Evolutionary conservation across 2,329 filamentous ascomycete species (phyloP), one percentile per base, ranked within the genome.

Genomic region (Hymenoscyphus albidus): DNA sequence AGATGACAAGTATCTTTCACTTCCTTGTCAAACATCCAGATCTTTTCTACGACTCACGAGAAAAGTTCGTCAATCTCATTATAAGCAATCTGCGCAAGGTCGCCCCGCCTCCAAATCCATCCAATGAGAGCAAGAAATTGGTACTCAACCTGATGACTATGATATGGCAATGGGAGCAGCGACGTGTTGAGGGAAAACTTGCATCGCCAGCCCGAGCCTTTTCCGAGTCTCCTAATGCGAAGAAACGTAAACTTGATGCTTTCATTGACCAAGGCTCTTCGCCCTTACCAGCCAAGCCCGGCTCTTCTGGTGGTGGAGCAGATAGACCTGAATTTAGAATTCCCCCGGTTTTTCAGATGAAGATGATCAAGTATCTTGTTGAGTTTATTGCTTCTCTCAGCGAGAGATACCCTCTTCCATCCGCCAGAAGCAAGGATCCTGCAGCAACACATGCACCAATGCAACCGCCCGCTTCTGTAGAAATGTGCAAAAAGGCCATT

Each of bases 1-100:
- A 98, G 78, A 90, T 98, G 79, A 97, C 93, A 62, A 95, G 91
- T 79, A 98, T 99, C 71, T 98, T 97, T 80, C 91, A 97, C 73
- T 99, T 99, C 78, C 82, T 99, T 40, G 94, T 97, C 42, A 87
- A 91, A 64, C 94, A 99, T 75, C 90, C 93, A 0, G 89, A 95
- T 72, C 81, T 99, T 4, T 99, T 99, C 79, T 99, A 96, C 71
- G 94, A 98, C 68, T 93, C 92, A 1, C 85, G 95, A 62, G 95
- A 99, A 69, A 93, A 94, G 74, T 96, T 98, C 69, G 88, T 93
- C 4, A 86, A 90, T 64, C 85, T 95, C 68, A 96, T 99, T 75
- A 93, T 99, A 63, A 89, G 88, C 1, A 94, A 92, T 3, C 81
- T 99, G 42, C 85, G 91, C 61, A 98, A 98, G 77, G 91, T 99